Evolutionary conservation across 495 filamentous ascomycete species (phyloP).

Genomic region (Sordaria brevicollis): DNA sequence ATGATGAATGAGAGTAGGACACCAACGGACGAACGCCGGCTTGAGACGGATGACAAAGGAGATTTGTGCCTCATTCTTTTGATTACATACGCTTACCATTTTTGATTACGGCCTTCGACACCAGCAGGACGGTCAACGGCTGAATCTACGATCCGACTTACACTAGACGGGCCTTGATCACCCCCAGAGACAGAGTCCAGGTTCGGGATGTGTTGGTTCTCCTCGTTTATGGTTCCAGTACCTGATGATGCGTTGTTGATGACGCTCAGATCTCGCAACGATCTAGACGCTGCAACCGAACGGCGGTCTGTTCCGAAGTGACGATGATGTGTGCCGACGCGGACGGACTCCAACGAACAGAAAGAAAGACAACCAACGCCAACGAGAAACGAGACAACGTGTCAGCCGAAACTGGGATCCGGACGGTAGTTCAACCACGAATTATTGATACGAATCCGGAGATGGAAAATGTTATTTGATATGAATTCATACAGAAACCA

Average conservation of each 20-base stretch:
- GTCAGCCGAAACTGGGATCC: not conserved
- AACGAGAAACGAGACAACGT: not conserved
- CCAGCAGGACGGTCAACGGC: not conserved
- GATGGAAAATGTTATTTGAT: not conserved
- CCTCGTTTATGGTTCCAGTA: not conserved
- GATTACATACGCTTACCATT: not conserved
- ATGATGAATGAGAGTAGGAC: not conserved
- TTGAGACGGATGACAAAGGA: not conserved
- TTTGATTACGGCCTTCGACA: not conserved
- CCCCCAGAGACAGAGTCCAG: not conserved
- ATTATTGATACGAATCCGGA: not conserved
- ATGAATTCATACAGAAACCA: not conserved
- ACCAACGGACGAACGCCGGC: not conserved
- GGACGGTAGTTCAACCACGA: not conserved
- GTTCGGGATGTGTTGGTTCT: not conserved
- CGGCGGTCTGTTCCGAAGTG: not conserved
- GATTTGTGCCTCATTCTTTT: not conserved
- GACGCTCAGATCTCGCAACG: not conserved
- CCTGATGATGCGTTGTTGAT: not conserved
- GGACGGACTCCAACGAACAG: not conserved
- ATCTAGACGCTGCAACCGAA: not conserved
- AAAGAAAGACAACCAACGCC: not conserved
- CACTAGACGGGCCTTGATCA: not conserved
- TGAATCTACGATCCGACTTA: not conserved
- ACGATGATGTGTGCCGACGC: not conserved